Base-by-base conservation (phyloP, 306 rosid species). In the Cucumis hystrix region DNA sequence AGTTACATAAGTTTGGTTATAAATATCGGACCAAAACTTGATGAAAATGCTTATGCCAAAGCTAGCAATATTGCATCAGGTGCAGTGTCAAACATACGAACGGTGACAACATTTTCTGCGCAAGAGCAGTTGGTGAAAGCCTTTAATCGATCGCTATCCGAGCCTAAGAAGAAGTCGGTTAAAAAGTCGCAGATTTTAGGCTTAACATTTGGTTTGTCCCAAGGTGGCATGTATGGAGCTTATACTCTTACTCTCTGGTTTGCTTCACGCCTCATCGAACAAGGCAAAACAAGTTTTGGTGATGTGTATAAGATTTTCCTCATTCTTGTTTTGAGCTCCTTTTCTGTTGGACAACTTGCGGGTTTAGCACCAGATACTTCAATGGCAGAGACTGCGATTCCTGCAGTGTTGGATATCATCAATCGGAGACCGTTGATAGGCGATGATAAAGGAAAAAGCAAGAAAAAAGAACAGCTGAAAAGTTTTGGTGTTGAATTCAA, bases 351-450 rank as follows among this genome's bases (percentile, higher is more conserved):
- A 63, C 97, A 94, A 83, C 85, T 89, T 52, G 97, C 96, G 59
- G 98, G 96, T 52, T 87, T 94, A 54, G 95, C 97, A 78, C 97
- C 96, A 8, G 97, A 94, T 80, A 91, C 95, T 75, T 91, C 97
- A 16, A 82, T 76, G 89, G 97, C 97, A 1, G 60, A 89, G 6
- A 64, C 86, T 4, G 87, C 91, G 39, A 87, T 94, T 77, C 97
- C 96, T 55, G 85, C 89, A 10, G 91, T 91, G 79, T 86, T 86
- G 17, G 84, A 87, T 74, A 85, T 94, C 80, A 89, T 90, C 74
- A 78, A 86, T 11, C 88, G 96, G 5, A 87, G 63, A 83, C 95
- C 97, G 18, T 77, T 89, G 70, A 91, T 94, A 13, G 84, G 81
- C 0, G 76, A 65, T 12, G 78, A 76, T 23, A 62, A 78, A 81